Conservation (phyloP, 306 rosid genomes). For the Fagus crenata region DNA sequence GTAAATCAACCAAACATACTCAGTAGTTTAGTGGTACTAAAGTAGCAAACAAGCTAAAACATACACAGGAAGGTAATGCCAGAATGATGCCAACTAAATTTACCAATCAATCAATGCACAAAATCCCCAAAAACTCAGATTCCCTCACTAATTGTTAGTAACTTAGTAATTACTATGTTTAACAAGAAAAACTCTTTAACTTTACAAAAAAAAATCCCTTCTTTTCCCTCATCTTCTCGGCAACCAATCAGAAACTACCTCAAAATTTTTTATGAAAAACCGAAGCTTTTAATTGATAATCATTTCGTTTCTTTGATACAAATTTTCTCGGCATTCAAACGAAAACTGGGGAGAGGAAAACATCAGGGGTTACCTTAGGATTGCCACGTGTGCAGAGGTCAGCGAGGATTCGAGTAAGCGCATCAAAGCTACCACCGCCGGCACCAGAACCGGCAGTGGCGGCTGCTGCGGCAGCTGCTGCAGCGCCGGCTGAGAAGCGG, state of each 20-base stretch:
- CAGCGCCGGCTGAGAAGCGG: slow-evolving; percentile 14
- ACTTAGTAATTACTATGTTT: neutral
- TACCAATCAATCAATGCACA: neutral
- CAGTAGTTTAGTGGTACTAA: neutral
- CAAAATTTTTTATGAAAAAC: neutral
- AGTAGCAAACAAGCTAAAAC: neutral
- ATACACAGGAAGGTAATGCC: neutral
- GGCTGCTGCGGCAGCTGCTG: slow-evolving; percentile 65
- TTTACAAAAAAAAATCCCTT: neutral
- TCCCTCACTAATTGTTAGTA: no score
- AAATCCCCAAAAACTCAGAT: no score
- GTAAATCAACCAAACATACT: neutral
- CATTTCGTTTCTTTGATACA: neutral
- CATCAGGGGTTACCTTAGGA: slow-evolving; percentile 54
- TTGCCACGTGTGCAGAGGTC: slow-evolving; percentile 89
- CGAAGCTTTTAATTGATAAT: neutral
- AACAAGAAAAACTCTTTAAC: neutral
- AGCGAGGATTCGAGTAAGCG: slow-evolving; percentile 77
- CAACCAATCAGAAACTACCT: neutral
- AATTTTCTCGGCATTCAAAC: neutral
- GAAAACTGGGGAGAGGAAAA: neutral
- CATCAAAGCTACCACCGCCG: slow-evolving; percentile 58
- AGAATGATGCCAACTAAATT: neutral
- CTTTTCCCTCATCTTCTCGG: neutral
- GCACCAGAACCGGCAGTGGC: slow-evolving; percentile 44